Conservation (phyloP, 169 alveolate genomes). For the Eimeria mitis region DNA sequence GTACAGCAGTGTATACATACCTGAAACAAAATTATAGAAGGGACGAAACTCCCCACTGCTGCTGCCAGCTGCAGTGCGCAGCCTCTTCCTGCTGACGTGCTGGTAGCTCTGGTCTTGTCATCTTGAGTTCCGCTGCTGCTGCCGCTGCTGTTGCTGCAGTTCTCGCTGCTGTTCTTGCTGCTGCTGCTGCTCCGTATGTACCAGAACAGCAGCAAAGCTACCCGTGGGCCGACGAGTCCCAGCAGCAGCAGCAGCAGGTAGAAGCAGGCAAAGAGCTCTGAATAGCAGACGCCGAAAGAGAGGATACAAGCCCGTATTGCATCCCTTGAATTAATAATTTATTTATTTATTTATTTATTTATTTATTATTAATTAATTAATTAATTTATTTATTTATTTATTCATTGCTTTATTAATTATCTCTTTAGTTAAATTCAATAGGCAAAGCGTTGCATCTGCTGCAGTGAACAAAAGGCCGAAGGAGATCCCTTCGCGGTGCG, state of each 20-base stretch:
- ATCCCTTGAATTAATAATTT: too few species aligned
- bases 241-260: slow-evolving; percentile 40
- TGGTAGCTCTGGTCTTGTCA: neutral
- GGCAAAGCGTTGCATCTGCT: neutral
- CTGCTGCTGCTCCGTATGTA: neutral
- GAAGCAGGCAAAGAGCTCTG: slow-evolving; percentile 25
- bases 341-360: too few species aligned
- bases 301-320: too few species aligned
- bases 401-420: too few species aligned
- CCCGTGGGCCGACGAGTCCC: slow-evolving; percentile 34
- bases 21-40: neutral
- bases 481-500: neutral
- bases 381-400: too few species aligned
- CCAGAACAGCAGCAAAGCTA: slow-evolving; percentile 39
- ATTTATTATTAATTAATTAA: too few species aligned
- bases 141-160: neutral
- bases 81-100: neutral
- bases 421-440: neutral
- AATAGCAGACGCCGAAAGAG: neutral
- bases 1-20: neutral
- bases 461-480: neutral
- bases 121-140: neutral
- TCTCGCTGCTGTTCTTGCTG: neutral
- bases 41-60: neutral
- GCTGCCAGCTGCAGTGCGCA: neutral